Conservation (phyloP, 306 rosid species). For the Rosa rugosa region DNA sequence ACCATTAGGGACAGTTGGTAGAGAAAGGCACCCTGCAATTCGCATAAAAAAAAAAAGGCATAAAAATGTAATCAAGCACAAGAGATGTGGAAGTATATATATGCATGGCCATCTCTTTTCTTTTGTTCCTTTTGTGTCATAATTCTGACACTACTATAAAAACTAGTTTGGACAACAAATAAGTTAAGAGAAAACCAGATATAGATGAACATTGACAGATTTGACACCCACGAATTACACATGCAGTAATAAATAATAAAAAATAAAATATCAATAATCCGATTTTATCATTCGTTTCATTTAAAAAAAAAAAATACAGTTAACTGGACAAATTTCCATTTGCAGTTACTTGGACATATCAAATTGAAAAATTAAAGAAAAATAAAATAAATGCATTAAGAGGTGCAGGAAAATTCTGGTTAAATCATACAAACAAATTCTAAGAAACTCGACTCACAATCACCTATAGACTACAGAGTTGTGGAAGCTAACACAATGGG, state of each 20-base stretch:
- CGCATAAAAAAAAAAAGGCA: constrained; percentile 5
- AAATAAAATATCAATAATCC: background rate
- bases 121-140: background rate
- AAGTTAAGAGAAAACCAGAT: background rate
- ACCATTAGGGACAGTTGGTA: constrained; percentile 56
- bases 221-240: background rate
- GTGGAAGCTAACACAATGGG: background rate
- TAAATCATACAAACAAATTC: background rate
- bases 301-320: background rate
- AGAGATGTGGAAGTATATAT: background rate
- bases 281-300: background rate
- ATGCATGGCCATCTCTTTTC: background rate
- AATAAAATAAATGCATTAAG: background rate
- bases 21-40: constrained; percentile 76
- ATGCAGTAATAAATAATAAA: background rate
- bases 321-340: background rate
- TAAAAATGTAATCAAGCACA: background rate
- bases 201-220: background rate
- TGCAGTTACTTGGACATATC: background rate
- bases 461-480: background rate
- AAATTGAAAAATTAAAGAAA: background rate
- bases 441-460: background rate
- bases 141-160: background rate
- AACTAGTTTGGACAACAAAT: constrained; percentile 6
- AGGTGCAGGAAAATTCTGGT: background rate